These are phyloP conservation scores for Suillus americanus DNA, from an alignment of 768 basidiomycete species.

Conservation along the genomic window DNA sequence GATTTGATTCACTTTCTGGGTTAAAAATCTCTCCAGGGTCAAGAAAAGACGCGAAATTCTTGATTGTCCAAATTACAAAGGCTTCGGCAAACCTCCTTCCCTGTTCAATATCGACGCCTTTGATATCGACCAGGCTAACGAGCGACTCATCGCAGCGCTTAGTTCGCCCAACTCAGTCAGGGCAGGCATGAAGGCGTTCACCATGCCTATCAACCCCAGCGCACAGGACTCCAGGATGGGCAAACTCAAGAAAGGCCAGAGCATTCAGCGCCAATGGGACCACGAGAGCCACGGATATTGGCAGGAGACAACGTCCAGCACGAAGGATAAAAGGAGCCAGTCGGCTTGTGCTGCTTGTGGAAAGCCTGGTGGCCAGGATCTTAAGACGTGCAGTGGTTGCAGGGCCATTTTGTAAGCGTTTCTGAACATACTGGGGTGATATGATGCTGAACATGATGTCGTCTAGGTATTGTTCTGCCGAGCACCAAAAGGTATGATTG, in stretches of 20 bases:
- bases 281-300: constrained; percentile 23
- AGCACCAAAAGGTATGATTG: constrained; percentile 19
- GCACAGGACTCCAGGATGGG: constrained; percentile 2
- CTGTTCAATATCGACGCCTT: constrained; percentile 24
- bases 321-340: constrained; percentile 23
- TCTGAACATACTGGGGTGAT: constrained; percentile 12
- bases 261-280: constrained; percentile 14
- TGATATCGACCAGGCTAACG: constrained; percentile 23
- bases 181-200: constrained; percentile 27
- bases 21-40: constrained; percentile 3
- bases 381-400: constrained; percentile 29
- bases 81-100: constrained; percentile 25
- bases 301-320: constrained; percentile 25
- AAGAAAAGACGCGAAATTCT: constrained; percentile 31
- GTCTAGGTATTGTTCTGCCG: constrained; percentile 14
- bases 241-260: constrained; percentile 10
- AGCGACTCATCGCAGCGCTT: constrained; percentile 23
- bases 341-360: constrained; percentile 30
- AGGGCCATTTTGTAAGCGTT: constrained; percentile 19
- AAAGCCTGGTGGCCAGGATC: constrained; percentile 25
- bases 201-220: constrained; percentile 20
- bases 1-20: neutral
- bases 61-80: constrained; percentile 28
- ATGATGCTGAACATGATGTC: constrained; percentile 4
- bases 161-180: constrained; percentile 26